Evolutionary conservation across 2,329 filamentous ascomycete genomes (phyloP), one percentile per base, ranked within the genome.

Genomic region (Alternaria arborescens): DNA sequence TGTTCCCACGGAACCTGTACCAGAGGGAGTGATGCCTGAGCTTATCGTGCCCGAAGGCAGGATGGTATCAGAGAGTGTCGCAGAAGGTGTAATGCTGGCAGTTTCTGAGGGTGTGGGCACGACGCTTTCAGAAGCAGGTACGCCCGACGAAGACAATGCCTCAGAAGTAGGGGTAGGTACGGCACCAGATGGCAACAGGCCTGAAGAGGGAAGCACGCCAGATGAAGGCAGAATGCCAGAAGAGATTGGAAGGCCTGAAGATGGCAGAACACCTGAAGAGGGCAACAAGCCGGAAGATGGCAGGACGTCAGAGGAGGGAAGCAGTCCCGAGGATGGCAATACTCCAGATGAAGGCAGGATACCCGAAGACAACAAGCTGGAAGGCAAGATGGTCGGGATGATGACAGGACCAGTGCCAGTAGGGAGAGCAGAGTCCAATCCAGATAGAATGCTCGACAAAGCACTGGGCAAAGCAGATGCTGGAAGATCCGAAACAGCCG

Each of bases 371-470:
- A 51, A 34, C 20, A 61, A n/a, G 59, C 63, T 54, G 47, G 56
- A 65, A 12, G 57, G 59, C 30, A 56, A 50, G 28, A 55, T 22
- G 11, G 60, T 58, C 16, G 62, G 56, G 11, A 56, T 22, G 32
- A 53, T 36, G 26, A 64, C 24, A 10, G 70, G 65, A 12, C 57
- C 59, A 18, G 69, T 65, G 16, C 58, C 69, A 34, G 60, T 70
- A 11, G 68, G 60, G 38, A 64, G 52, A 2, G 56, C 34, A 16
- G 66, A 65, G 46, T 61, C 60, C n/a, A 61, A 55, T 18, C 61
- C 65, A 10, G 68, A 69, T 16, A 66, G 47, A 8, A 70, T 44
- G 55, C 64, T 68, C 4, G 69, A 70, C 16, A 69, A 22, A 30
- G 63, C 57, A 32, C 65, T 67, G 4, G 68, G 64, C 24, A 69